Conservation (phyloP, 768 basidiomycete genomes). For the Butyriboletus loyo region DNA sequence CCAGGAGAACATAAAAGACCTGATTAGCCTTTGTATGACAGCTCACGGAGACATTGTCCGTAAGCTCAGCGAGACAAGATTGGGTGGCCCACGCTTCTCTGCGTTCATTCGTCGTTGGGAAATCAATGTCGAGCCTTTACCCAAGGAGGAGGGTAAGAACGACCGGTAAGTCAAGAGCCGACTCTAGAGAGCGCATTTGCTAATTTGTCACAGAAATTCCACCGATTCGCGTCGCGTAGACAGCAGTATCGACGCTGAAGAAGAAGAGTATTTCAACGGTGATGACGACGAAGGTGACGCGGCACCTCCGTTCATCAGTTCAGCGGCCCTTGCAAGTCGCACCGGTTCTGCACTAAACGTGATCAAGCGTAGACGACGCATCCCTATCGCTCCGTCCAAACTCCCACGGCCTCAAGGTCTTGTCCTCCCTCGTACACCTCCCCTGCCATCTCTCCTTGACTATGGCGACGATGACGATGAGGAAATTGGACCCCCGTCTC, state of each 20-base stretch:
- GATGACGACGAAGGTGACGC: slow-evolving; percentile 75
- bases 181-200: slow-evolving; percentile 1
- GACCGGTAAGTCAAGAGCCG: slow-evolving; percentile 44
- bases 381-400: slow-evolving; percentile 43
- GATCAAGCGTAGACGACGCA: slow-evolving; percentile 60
- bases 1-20: slow-evolving; percentile 84
- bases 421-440: slow-evolving; percentile 46
- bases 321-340: slow-evolving; percentile 25
- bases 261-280: slow-evolving; percentile 92
- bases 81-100: slow-evolving; percentile 67
- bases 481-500: slow-evolving; percentile 21
- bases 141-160: slow-evolving; percentile 46
- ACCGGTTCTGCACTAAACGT: slow-evolving; percentile 33
- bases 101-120: slow-evolving; percentile 81
- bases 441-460: slow-evolving; percentile 64
- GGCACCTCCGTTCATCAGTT: slow-evolving; percentile 31
- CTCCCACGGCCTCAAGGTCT: slow-evolving; percentile 43
- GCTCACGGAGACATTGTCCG: slow-evolving; percentile 65
- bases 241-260: slow-evolving; percentile 64
- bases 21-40: slow-evolving; percentile 83
- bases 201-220: slow-evolving; percentile 33
- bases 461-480: slow-evolving; percentile 73
- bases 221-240: slow-evolving; percentile 41
- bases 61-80: slow-evolving; percentile 54
- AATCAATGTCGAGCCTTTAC: slow-evolving; percentile 83